A percentile compares a stretch with the other conserved stretches of the same genome.
phyloP scores from a whole-genome alignment of 2,329 filamentous ascomycete species.

The Pestalotiopsis sp. region DNA sequence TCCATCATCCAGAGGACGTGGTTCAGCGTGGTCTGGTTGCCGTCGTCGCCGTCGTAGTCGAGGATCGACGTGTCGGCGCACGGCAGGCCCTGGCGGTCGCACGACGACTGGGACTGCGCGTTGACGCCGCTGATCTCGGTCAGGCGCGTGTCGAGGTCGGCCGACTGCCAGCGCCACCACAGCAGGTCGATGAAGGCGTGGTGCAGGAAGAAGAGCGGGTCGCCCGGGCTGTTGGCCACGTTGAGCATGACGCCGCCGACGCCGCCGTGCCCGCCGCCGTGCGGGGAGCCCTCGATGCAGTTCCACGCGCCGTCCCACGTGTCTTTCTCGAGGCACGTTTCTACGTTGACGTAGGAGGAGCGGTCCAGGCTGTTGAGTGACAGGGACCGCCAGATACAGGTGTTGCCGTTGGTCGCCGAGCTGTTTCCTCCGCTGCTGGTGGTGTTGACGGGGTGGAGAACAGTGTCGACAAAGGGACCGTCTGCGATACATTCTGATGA shows the following conservation, averaged over 20 bases:
- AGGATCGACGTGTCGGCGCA: not conserved
- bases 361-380: not conserved
- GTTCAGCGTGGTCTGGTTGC: not conserved
- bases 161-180: slow-evolving; percentile 28
- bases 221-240: slow-evolving; percentile 9
- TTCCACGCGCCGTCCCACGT: not conserved
- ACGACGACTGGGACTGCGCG: not conserved
- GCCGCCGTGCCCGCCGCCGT: not conserved
- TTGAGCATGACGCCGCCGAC: not conserved
- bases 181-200: slow-evolving; percentile 28
- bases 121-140: not conserved
- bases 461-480: not conserved
- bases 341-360: not conserved
- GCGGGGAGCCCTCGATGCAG: not conserved
- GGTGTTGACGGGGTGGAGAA: not conserved
- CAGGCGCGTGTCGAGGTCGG: slow-evolving; percentile 20
- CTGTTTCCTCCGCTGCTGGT: not conserved
- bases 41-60: not conserved
- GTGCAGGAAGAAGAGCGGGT: slow-evolving; percentile 29
- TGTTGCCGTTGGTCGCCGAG: not conserved
- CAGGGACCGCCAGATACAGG: no score
- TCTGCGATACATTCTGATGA: not conserved
- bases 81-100: not conserved
- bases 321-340: not conserved
- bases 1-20: not conserved